These are phyloP conservation scores for Kazachstania psychrophila DNA, from an alignment of 805 yeast genomes.

Conservation along the genomic window DNA sequence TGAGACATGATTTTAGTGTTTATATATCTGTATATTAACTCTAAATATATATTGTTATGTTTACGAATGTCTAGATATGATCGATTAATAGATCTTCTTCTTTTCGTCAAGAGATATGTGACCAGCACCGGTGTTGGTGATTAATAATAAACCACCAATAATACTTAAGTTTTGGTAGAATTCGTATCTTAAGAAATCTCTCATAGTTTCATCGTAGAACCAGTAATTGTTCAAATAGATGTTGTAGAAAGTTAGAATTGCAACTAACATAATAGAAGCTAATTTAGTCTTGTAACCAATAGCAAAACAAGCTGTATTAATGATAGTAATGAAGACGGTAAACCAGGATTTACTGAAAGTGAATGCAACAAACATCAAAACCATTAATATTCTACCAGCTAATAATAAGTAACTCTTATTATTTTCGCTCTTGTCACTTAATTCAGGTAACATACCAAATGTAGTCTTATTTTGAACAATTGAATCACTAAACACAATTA, in stretches of 20 bases:
- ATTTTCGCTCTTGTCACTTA: conserved; percentile 50
- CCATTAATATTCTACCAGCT: conserved; percentile 81
- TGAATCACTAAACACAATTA: conserved; percentile 80
- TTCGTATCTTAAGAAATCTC: conserved; percentile 87
- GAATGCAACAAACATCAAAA: conserved; percentile 77
- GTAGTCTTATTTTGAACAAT: conserved; percentile 64
- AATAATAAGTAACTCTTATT: conserved; percentile 69
- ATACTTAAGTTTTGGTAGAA: conserved; percentile 90
- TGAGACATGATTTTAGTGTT: no score
- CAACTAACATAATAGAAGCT: conserved; percentile 62
- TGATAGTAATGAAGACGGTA: conserved; percentile 51
- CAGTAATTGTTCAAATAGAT: conserved; percentile 80
- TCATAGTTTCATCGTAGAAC: conserved; percentile 58
- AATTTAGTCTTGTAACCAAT: conserved; percentile 90
- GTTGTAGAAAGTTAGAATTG: conserved; percentile 68
- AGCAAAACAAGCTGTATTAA: conserved; percentile 71
- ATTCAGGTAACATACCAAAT: conserved; percentile 40
- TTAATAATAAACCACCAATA: conserved; percentile 85
- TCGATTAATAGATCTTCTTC: conserved; percentile 70
- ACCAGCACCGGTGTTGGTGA: conserved; percentile 95
- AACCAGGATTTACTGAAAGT: conserved; percentile 69
- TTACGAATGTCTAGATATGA: no score
- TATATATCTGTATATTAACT: no score
- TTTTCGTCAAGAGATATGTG: conserved; percentile 88
- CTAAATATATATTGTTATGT: no score